Base-by-base conservation (phyloP, 108 stramenopile genomes). In the Cyclostephanos invisitatus region DNA sequence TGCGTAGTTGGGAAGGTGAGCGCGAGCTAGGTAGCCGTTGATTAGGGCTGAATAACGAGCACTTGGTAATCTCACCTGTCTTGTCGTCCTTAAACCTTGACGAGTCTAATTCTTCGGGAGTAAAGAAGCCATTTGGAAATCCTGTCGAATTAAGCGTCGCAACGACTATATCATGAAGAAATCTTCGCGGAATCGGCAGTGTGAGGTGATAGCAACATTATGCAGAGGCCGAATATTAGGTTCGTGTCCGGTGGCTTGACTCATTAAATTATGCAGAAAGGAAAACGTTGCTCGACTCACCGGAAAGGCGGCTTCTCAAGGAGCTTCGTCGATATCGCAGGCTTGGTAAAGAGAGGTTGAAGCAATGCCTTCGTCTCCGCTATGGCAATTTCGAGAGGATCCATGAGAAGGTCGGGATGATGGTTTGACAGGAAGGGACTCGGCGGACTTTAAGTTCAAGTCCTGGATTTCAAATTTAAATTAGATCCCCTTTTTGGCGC, bases 261-360 rank as follows among this genome's bases (percentile, higher is more conserved):
- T n/a, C n/a, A n/a, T n/a, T n/a, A n/a, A n/a, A n/a, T n/a, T n/a
- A n/a, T n/a, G 32, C 32, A 32, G 4, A 32, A 4, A 2, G 32
- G 32, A 3, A 32, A 32, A 3, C 4, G 2, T 32, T 3, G 32
- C 4, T 32, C 32, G 4, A 18, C 72, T 50, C 42, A 73, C 72
- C 80, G 70, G 27, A 83, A 80, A 2, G 83, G 83, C 15, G 83
- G 83, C 24, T 76, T 83, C 12, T 20, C 40, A 15, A 83, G 37
- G 1, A 83, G 74, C 15, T 75, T 79, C 2, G 50, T 51, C 20
- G 74, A 54, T 14, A 78, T 28, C 40, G 80, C 80, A 4, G 83
- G 83, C 12, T 75, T 79, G 0, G 69, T 27, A 21, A 83, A 80
- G 0, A 83, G 66, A 15, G 73, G 78, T 46, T 80, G 78, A 2